Evolutionary conservation across 306 rosid genomes (phyloP).

Genomic region (Cyclanthera cordifolia): DNA sequence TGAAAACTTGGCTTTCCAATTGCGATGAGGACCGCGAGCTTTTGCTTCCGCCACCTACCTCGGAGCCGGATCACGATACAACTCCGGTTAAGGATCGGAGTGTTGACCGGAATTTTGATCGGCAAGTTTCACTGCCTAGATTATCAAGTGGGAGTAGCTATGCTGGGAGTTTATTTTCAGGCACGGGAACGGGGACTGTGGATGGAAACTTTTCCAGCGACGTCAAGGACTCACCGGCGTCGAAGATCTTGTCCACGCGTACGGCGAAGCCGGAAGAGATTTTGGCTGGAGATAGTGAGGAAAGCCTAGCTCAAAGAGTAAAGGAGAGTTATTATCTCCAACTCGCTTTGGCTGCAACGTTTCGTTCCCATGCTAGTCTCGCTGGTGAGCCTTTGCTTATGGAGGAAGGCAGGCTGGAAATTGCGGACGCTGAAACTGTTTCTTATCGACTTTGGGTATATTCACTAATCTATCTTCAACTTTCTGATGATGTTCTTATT

Average conservation of each 20-base stretch:
- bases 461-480: conserved; percentile 1
- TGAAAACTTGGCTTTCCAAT: conserved; percentile 22
- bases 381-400: conserved; percentile 44
- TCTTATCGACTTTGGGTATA: conserved; percentile 92
- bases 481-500: background rate
- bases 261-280: conserved; percentile 18
- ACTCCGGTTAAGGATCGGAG: conserved; percentile 30
- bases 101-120: conserved; percentile 49
- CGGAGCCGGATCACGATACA: conserved; percentile 16
- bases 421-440: conserved; percentile 57
- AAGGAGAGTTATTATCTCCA: conserved; percentile 56
- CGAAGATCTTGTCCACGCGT: conserved; percentile 25
- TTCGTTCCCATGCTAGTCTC: conserved; percentile 48
- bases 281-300: conserved; percentile 18
- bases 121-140: conserved; percentile 54
- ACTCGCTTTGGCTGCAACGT: conserved; percentile 46
- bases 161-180: conserved; percentile 83
- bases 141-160: conserved; percentile 71
- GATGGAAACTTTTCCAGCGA: conserved; percentile 53
- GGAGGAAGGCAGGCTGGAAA: conserved; percentile 30
- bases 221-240: conserved; percentile 31
- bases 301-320: conserved; percentile 28
- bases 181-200: conserved; percentile 48
- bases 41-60: conserved; percentile 23
- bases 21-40: conserved; percentile 40